Percentiles rank a stretch among this genome's conserved stretches.
Conservation (phyloP, 805 yeast genomes). For the Citeromyces nyonsensis region DNA sequence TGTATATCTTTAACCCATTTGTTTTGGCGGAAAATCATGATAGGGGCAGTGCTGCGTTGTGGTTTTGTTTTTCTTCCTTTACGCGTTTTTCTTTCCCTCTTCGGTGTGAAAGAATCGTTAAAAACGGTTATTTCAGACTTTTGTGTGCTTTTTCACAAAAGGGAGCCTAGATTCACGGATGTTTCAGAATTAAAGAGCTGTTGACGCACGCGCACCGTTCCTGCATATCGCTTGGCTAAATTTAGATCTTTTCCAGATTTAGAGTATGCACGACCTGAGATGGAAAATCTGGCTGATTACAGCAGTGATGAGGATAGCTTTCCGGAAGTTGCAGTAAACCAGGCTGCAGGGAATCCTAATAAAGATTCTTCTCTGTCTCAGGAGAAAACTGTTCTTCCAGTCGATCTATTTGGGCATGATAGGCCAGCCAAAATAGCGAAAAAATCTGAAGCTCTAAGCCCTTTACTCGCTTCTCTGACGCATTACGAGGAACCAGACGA, state of each 20-base stretch:
- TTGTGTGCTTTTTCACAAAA: neutral
- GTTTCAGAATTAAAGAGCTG: no score
- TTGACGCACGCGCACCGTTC: no score
- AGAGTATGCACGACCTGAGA: no score
- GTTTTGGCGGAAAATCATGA: conserved; percentile 2
- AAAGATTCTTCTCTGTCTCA: no score
- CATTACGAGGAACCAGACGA: conserved; percentile 1
- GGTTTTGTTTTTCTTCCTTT: neutral
- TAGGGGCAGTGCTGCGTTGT: neutral
- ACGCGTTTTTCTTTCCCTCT: no score
- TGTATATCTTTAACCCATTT: conserved; percentile 18
- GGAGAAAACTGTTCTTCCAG: conserved; percentile 1
- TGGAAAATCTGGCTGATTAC: no score
- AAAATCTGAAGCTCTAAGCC: neutral
- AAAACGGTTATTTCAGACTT: no score
- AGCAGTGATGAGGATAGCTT: no score
- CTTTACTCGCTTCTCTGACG: conserved; percentile 1
- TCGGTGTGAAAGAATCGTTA: neutral
- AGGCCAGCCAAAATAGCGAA: neutral
- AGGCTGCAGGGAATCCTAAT: no score
- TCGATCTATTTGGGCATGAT: neutral
- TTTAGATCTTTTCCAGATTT: no score
- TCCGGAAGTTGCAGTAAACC: no score
- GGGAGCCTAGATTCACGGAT: neutral
- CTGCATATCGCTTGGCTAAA: no score